Evolutionary conservation across 2,329 filamentous ascomycete genomes (phyloP).

Genomic region (Clarireedia sp.): DNA sequence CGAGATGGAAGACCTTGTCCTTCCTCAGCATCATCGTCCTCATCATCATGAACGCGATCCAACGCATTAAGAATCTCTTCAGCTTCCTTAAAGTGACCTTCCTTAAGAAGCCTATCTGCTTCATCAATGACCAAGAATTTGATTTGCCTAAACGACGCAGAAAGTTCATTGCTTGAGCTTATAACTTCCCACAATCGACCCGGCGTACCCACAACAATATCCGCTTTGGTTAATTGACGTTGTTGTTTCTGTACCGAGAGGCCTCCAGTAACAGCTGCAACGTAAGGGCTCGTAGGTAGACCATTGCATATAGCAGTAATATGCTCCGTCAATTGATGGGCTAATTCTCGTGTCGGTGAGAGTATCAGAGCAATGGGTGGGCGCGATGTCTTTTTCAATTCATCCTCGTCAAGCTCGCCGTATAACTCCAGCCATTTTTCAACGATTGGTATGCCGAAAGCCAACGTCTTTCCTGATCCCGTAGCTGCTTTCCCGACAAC

Average conservation of each 20-base stretch:
- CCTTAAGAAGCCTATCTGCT: conserved; percentile 82
- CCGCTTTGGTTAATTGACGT: conserved; percentile 71
- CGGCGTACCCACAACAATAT: conserved; percentile 89
- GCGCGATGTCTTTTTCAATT: conserved; percentile 30
- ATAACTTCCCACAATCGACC: conserved; percentile 93
- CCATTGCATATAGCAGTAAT: conserved; percentile 64
- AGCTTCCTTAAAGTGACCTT: conserved; percentile 92
- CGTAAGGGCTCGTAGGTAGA: conserved; percentile 53
- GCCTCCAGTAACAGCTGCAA: conserved; percentile 89
- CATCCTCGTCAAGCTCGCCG: conserved; percentile 34
- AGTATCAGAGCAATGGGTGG: conserved; percentile 70
- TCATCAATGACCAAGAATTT: conserved; percentile 87
- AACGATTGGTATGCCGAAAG: conserved; percentile 88
- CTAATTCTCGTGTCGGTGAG: conserved; percentile 86
- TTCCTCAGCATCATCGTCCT: conserved; percentile 41
- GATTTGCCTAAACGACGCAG: conserved; percentile 63
- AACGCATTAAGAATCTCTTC: conserved; percentile 78
- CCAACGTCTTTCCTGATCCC: conserved; percentile 92
- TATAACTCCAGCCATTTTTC: conserved; percentile 64
- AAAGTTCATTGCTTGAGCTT: conserved; percentile 61
- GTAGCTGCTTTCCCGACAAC: conserved; percentile 95
- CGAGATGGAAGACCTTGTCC: conserved; percentile 42
- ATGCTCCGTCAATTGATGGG: conserved; percentile 83
- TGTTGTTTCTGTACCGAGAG: conserved; percentile 93
- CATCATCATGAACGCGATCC: conserved; percentile 52